Percentiles rank a stretch among this genome's conserved stretches.
phyloP scores from a whole-genome alignment of 1,284 basidiomycete species.

The Cystobasidium sp. region DNA sequence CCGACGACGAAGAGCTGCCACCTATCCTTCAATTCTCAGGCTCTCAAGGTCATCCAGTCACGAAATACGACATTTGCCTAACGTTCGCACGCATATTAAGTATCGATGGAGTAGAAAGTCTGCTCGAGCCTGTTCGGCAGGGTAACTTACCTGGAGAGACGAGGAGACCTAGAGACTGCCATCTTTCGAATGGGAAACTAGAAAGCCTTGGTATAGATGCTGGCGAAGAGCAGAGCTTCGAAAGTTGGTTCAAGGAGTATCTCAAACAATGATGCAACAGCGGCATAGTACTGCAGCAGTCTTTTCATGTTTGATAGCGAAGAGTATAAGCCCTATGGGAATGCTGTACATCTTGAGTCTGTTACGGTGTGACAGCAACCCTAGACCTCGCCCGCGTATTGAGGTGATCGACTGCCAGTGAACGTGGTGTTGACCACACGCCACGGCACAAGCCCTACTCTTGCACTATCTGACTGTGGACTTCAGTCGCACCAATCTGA shows the following conservation, averaged over 20 bases:
- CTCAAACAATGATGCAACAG: not conserved
- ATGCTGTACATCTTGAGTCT: too few relatives aligned
- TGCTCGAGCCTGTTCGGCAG: conserved; percentile 68
- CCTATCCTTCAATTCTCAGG: conserved; percentile 73
- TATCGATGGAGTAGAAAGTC: conserved; percentile 61
- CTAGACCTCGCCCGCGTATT: too few relatives aligned
- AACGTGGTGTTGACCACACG: too few relatives aligned
- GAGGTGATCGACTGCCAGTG: too few relatives aligned
- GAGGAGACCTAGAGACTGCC: conserved; percentile 71
- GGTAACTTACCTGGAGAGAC: conserved; percentile 67
- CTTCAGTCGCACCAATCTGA: not conserved
- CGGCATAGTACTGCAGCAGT: too few relatives aligned
- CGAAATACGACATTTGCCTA: conserved; percentile 82
- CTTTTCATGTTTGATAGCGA: too few relatives aligned
- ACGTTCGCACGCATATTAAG: conserved; percentile 70
- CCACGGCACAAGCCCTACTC: not conserved
- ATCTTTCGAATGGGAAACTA: conserved; percentile 58
- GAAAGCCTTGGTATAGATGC: conserved; percentile 47
- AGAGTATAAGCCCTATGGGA: too few relatives aligned
- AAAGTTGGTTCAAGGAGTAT: conserved; percentile 33
- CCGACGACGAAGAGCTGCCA: conserved; percentile 60
- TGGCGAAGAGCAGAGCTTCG: conserved; percentile 34
- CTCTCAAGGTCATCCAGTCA: conserved; percentile 68
- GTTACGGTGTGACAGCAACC: too few relatives aligned
- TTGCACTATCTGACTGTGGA: not conserved